phyloP scores from a whole-genome alignment of 2,329 filamentous ascomycete species.

The Juglanconis sp. region DNA sequence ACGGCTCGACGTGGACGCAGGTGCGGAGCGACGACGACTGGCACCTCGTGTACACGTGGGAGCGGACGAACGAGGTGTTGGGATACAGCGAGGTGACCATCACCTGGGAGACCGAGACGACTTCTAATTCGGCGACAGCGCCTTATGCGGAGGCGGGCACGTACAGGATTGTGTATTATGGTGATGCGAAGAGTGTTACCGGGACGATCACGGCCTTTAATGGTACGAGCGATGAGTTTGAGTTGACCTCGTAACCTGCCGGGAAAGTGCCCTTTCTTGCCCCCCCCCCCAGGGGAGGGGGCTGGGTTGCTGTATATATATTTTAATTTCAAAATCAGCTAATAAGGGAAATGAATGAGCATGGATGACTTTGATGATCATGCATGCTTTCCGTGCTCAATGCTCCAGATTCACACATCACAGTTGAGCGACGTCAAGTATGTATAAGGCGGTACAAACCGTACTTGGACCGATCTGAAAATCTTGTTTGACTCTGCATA shows the following conservation, averaged over 20 bases:
- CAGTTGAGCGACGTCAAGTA: no score
- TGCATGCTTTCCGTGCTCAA: no score
- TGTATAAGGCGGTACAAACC: no score
- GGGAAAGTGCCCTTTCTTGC: no score
- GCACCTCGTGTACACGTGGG: slow-evolving; percentile 78
- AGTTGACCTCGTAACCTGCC: slow-evolving; percentile 15
- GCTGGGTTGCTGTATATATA: no score
- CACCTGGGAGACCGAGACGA: slow-evolving; percentile 71
- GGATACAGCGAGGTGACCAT: slow-evolving; percentile 75
- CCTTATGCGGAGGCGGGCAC: slow-evolving; percentile 51
- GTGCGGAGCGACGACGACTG: slow-evolving; percentile 79
- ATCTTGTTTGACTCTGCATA: no score
- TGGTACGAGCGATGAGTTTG: slow-evolving; percentile 29
- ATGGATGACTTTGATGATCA: no score
- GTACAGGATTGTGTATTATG: slow-evolving; percentile 78
- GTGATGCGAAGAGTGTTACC: slow-evolving; percentile 67
- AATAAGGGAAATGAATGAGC: no score
- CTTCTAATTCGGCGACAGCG: slow-evolving; percentile 74
- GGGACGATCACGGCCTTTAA: slow-evolving; percentile 63
- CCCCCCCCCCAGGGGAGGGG: no score
- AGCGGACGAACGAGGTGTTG: slow-evolving; percentile 63
- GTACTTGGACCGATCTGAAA: no score
- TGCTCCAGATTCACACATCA: no score
- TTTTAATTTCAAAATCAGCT: no score
- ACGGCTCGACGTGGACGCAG: slow-evolving; percentile 52